A percentile compares a stretch with the other conserved stretches of the same genome.
Evolutionary conservation across 164 flowering plant species (phyloP).

Genomic region (Sedum album): DNA sequence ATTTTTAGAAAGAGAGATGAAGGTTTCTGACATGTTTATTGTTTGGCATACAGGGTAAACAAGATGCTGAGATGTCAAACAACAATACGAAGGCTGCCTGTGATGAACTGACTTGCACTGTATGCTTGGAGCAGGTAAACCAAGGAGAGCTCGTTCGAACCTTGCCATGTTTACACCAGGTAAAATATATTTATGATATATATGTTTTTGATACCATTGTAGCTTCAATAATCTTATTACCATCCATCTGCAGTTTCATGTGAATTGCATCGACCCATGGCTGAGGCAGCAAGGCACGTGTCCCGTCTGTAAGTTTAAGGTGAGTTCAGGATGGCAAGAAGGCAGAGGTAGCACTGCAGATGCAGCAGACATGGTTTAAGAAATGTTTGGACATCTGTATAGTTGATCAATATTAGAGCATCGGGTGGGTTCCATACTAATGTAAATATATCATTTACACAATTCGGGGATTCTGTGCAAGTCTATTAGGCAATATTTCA

Average conservation of each 20-base stretch:
- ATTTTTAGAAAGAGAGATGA: neutral
- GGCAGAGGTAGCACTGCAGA: constrained; percentile 25
- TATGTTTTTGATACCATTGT: neutral
- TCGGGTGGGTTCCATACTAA: neutral
- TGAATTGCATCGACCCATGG: constrained; percentile 67
- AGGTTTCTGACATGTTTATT: neutral
- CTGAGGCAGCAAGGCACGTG: constrained; percentile 65
- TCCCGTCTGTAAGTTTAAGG: constrained; percentile 56
- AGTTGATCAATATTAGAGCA: neutral
- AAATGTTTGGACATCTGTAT: neutral
- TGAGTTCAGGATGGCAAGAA: constrained; percentile 43
- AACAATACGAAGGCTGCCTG: constrained; percentile 28
- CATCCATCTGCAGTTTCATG: constrained; percentile 47
- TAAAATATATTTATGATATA: constrained; percentile 14
- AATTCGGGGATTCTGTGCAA: too few relatives aligned
- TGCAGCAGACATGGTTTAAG: constrained; percentile 38
- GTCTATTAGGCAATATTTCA: too few relatives aligned
- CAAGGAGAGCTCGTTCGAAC: constrained; percentile 73
- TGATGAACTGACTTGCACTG: constrained; percentile 72
- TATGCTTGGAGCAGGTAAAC: constrained; percentile 88
- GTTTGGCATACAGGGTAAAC: constrained; percentile 35
- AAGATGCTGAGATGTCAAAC: constrained; percentile 34
- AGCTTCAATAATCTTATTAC: neutral
- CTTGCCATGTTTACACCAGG: constrained; percentile 93
- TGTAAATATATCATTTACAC: neutral